Evolutionary conservation across 768 basidiomycete species (phyloP), one percentile per base, ranked within the genome.

Genomic region (Phanerochaete sordida): DNA sequence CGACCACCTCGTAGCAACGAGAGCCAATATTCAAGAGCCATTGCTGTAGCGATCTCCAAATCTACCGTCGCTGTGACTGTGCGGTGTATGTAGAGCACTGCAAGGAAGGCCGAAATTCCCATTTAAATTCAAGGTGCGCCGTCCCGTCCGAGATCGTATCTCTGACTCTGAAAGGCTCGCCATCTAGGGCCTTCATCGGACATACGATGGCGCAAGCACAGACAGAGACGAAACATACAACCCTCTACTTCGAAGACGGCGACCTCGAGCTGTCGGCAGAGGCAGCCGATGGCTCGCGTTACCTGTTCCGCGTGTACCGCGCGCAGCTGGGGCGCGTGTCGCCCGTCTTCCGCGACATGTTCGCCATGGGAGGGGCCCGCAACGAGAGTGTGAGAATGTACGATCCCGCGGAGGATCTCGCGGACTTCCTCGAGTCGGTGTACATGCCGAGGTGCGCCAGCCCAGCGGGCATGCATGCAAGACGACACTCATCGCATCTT

Each of bases 351-450:
- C 8, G 47, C 16, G 61, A 59, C 57, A 60, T 62, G 59, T 35
- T 62, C 16, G 21, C 35, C 35, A 16, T 39, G 7, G 26, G 23
- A n/a, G 49, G 27, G 16, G 50, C 23, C n/a, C 15, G 45, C 1
- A 15, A 39, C 7, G 50, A 30, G 8, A 23, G 48, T 2, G 60
- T 67, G 1, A 15, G 45, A 5, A 19, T 67, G 30, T n/a, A 57
- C 1, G 66, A 67, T 49, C n/a, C 51, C 24, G 66, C 61, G 6
- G 56, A 50, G 15, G 66, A 60, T 33, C 13, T 67, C 3, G 47
- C 57, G 3, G 30, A 13, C 3, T 27, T 67, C 4, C 39, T 67
- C 12, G 28, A 46, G 6, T 50, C n/a, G 33, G 15, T 67, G 27
- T 67, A 65, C 39, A 43, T 44, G 23, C 51, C 59, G 9, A 35